These are phyloP conservation scores for Cryptococcus sp. DNA, from an alignment of 1,284 basidiomycete genomes.

Conservation along the genomic window DNA sequence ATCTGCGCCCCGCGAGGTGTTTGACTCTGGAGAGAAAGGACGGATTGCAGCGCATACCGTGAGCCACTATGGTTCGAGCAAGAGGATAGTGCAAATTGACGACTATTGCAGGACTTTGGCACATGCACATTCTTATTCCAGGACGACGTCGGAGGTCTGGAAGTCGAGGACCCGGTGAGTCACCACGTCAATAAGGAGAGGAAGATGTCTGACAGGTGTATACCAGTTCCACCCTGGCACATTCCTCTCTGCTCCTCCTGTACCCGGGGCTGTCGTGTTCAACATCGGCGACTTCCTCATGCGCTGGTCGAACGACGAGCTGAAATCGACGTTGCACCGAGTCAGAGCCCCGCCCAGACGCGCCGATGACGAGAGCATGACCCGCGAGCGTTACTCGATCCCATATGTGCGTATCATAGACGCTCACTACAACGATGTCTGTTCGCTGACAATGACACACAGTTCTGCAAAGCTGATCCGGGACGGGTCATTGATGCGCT, in stretches of 20 bases:
- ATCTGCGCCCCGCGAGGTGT: slow-evolving; percentile 33
- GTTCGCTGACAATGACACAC: not conserved
- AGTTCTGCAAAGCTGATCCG: slow-evolving; percentile 58
- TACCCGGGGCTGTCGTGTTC: slow-evolving; percentile 61
- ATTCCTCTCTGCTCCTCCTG: slow-evolving; percentile 59
- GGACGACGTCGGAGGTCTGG: slow-evolving; percentile 63
- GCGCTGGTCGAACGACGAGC: slow-evolving; percentile 65
- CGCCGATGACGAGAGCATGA: slow-evolving; percentile 47
- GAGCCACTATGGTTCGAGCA: not conserved
- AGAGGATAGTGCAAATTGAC: no score
- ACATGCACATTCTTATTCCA: slow-evolving; percentile 64
- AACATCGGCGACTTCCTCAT: slow-evolving; percentile 66
- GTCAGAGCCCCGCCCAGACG: slow-evolving; percentile 58
- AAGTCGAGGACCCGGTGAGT: slow-evolving; percentile 60
- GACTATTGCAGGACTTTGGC: slow-evolving; percentile 56
- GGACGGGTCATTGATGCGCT: slow-evolving; percentile 58
- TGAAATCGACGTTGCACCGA: slow-evolving; percentile 64
- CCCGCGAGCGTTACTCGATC: slow-evolving; percentile 61
- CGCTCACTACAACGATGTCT: not conserved
- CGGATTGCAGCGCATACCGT: slow-evolving; percentile 61
- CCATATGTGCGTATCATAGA: slow-evolving; percentile 57
- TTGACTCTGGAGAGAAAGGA: slow-evolving; percentile 56
- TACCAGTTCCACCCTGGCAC: slow-evolving; percentile 48
- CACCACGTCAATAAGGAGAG: not conserved
- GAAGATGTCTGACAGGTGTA: slow-evolving; percentile 15